phyloP scores from a whole-genome alignment of 2,329 filamentous ascomycete genomes.

The Cladosporium sp. region DNA sequence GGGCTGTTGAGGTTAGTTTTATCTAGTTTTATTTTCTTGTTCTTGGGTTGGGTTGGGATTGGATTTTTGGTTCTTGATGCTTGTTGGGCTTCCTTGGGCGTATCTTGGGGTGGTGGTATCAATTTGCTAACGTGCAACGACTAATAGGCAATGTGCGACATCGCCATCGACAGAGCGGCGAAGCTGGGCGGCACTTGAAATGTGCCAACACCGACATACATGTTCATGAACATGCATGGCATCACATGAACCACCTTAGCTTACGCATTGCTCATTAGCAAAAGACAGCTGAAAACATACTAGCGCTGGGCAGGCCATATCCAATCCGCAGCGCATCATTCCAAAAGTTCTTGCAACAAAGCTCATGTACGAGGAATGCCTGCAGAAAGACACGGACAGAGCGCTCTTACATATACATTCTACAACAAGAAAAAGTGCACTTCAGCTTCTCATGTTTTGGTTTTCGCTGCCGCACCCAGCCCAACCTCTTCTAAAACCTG shows the following conservation, averaged over 20 bases:
- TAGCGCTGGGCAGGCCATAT: too few species aligned
- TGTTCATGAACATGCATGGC: too few species aligned
- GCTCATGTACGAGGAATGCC: too few species aligned
- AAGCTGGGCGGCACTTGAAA: constrained; percentile 52
- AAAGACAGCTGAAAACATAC: too few species aligned
- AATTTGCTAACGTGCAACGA: background rate
- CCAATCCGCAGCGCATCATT: too few species aligned
- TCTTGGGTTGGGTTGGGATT: too few species aligned
- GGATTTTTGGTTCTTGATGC: background rate
- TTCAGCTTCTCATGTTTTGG: background rate
- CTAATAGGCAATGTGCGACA: constrained; percentile 81
- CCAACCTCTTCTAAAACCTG: background rate
- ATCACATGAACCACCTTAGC: too few species aligned
- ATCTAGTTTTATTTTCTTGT: background rate
- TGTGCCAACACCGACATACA: background rate
- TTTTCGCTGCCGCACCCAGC: background rate
- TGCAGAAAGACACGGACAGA: background rate
- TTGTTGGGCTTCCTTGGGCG: too few species aligned
- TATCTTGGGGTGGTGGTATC: background rate
- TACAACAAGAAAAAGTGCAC: background rate
- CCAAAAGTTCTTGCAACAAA: too few species aligned
- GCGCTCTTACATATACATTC: background rate
- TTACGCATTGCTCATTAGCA: too few species aligned
- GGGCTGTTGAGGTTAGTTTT: constrained; percentile 68
- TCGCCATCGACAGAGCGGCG: constrained; percentile 74